Evolutionary conservation across 2,329 filamentous ascomycete species (phyloP).

Genomic region (Fusarium udum): DNA sequence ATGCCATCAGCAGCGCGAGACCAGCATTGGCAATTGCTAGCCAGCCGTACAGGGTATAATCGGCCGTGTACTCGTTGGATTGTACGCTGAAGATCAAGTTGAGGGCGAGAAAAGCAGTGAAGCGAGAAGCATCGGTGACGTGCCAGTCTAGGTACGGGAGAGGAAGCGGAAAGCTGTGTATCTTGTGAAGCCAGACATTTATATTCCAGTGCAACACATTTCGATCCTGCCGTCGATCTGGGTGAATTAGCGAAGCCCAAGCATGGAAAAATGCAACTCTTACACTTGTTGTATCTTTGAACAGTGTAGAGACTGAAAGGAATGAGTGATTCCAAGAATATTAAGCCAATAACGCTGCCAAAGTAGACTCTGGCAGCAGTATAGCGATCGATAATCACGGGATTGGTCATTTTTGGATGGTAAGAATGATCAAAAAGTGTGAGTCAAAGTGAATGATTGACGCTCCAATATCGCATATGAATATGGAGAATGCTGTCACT

Average conservation of each 20-base stretch:
- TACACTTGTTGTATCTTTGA: neutral
- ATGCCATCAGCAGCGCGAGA: neutral
- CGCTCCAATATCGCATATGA: rapidly evolving
- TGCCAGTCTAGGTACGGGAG: neutral
- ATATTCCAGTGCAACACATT: neutral
- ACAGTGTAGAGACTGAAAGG: neutral
- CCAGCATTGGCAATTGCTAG: neutral
- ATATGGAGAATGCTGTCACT: rapidly evolving
- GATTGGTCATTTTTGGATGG: neutral
- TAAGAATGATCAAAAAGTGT: rapidly evolving
- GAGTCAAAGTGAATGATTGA: rapidly evolving
- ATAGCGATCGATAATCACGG: neutral
- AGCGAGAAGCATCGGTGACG: neutral
- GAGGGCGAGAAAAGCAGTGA: neutral
- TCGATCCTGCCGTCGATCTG: neutral
- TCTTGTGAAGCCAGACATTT: neutral
- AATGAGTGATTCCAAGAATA: neutral
- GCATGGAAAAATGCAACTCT: rapidly evolving
- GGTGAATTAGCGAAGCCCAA: neutral
- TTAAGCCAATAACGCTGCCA: neutral
- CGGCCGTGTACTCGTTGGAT: neutral
- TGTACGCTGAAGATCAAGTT: neutral
- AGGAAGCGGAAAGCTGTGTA: neutral
- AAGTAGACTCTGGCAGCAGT: neutral
- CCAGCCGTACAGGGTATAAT: neutral